Evolutionary conservation across 2,329 filamentous ascomycete genomes (phyloP).

Genomic region (Aplosporella prunicola): DNA sequence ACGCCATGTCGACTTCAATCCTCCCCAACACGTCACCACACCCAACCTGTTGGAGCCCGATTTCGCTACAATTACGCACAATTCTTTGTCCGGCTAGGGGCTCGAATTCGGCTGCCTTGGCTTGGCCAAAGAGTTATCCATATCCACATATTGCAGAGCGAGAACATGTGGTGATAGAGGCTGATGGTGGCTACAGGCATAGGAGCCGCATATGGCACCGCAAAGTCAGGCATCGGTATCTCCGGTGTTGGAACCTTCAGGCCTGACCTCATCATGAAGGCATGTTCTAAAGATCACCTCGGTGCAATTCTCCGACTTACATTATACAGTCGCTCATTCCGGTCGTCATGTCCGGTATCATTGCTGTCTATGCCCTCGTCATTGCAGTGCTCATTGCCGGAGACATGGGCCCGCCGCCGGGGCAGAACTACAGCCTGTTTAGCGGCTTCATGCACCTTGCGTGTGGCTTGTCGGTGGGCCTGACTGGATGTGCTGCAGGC

Average conservation of each 20-base stretch:
- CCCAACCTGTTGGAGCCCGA: constrained; percentile 10
- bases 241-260: constrained; percentile 76
- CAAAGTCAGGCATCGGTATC: constrained; percentile 82
- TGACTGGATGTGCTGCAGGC: constrained; percentile 31
- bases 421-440: constrained; percentile 70
- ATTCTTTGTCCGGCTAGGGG: no score
- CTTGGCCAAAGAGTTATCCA: no score
- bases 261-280: constrained; percentile 87
- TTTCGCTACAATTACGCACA: no score
- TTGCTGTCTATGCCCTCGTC: constrained; percentile 95
- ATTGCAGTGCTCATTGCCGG: constrained; percentile 92
- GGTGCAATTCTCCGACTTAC: no score
- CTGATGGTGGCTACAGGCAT: constrained; percentile 39
- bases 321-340: constrained; percentile 66
- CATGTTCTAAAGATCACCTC: constrained; percentile 33
- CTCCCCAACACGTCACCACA: neutral
- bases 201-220: constrained; percentile 78
- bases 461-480: constrained; percentile 69
- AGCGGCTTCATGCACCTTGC: constrained; percentile 90
- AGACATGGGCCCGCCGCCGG: constrained; percentile 66
- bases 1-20: constrained; percentile 5
- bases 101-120: no score
- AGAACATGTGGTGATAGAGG: neutral
- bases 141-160: neutral
- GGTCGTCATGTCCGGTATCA: constrained; percentile 97